phyloP scores from a whole-genome alignment of 2,329 filamentous ascomycete species.

The Hortaea sp. region DNA sequence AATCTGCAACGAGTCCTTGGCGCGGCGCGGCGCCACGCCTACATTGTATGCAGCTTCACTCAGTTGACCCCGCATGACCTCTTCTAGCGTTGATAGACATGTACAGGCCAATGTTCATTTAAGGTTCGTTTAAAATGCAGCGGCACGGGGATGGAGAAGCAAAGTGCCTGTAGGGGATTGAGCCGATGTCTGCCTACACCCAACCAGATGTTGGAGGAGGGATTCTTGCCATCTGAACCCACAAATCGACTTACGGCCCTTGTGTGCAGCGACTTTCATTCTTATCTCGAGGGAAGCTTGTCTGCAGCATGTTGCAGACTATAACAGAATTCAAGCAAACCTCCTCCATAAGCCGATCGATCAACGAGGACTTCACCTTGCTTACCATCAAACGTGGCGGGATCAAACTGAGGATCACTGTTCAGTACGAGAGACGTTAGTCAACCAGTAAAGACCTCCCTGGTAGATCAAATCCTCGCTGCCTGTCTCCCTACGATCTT shows the following conservation, averaged over 20 bases:
- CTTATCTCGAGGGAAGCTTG: not conserved
- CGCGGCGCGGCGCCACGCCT: not conserved
- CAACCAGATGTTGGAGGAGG: not conserved
- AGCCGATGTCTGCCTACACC: not conserved
- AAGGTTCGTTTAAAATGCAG: not conserved
- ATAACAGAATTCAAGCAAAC: not conserved
- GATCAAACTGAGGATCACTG: not conserved
- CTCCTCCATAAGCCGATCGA: not conserved
- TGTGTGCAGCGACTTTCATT: not conserved
- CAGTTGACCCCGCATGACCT: not conserved
- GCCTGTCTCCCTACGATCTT: not conserved
- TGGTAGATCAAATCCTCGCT: not conserved
- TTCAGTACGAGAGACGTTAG: not conserved
- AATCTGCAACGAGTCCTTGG: not conserved
- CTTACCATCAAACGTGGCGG: not conserved
- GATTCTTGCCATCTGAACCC: not conserved
- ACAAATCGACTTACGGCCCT: not conserved
- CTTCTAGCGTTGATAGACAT: not conserved
- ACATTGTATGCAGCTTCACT: not conserved
- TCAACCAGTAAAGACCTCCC: not conserved
- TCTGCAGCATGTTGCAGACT: not conserved
- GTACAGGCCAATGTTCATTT: not conserved
- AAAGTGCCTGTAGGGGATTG: not conserved
- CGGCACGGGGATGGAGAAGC: not conserved
- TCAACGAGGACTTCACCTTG: not conserved